Evolutionary conservation across 768 basidiomycete species (phyloP).

Genomic region (Mycena rosella): DNA sequence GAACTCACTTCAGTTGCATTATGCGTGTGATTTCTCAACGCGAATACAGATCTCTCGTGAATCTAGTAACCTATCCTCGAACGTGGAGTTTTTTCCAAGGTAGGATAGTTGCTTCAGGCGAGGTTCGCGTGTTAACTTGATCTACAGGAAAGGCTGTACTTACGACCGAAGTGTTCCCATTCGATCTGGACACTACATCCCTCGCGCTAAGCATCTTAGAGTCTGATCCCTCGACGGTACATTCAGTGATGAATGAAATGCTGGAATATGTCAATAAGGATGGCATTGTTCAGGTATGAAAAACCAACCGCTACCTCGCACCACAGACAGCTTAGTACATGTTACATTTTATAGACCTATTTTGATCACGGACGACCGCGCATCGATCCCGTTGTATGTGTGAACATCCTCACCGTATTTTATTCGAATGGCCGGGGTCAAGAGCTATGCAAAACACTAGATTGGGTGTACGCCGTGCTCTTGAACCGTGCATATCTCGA

Average conservation of each 20-base stretch:
- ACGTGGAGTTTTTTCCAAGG: constrained; percentile 70
- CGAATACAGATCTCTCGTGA: too few species aligned
- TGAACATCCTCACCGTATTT: constrained; percentile 54
- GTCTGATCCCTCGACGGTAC: constrained; percentile 34
- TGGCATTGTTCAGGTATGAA: constrained; percentile 32
- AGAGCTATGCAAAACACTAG: constrained; percentile 50
- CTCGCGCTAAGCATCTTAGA: constrained; percentile 46
- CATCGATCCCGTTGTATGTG: constrained; percentile 52
- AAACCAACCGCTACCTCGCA: constrained; percentile 48
- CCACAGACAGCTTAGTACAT: constrained; percentile 37
- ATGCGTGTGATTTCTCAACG: too few species aligned
- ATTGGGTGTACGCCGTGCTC: constrained; percentile 53
- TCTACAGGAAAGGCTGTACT: constrained; percentile 50
- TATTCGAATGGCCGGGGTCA: constrained; percentile 51
- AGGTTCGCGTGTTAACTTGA: background rate
- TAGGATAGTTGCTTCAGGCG: constrained; percentile 30
- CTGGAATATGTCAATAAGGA: constrained; percentile 48
- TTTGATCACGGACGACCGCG: background rate
- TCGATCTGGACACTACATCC: constrained; percentile 71
- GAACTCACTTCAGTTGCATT: constrained; percentile 47
- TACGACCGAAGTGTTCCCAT: constrained; percentile 63
- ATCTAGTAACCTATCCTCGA: constrained; percentile 39
- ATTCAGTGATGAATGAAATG: constrained; percentile 52
- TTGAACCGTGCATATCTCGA: constrained; percentile 53
- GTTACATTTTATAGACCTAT: background rate